Evolutionary conservation across 805 yeast species (phyloP), one percentile per base, ranked within the genome.

Genomic region (Teunomyces aglyptinius): DNA sequence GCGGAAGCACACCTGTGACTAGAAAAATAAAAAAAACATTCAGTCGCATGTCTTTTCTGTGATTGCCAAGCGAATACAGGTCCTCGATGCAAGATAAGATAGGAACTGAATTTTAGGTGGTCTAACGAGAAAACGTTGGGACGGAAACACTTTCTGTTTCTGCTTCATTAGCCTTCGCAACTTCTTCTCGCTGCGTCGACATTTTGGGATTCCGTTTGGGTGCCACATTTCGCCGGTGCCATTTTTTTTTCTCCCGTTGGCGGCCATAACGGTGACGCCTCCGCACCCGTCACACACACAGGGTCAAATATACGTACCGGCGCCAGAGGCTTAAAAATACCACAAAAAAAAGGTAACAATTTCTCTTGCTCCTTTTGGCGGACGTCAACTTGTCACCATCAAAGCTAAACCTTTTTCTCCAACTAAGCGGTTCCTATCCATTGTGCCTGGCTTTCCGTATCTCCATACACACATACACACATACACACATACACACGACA

Each of bases 301-400:
- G 27, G n/a, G 39, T 8, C 16, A 31, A 13, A 20, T 5, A 10
- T 31, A 13, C 33, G 36, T 33, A 11, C 22, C n/a, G 16, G 28
- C 16, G 28, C 16, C 16, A 12, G 28, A 20, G 39, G 28, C 28
- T 36, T 20, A 36, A 36, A 36, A 36, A 36, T 18, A 20, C 24
- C 15, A 19, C 27, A 20, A 19, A 36, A 36, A 35, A 36, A 36
- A 19, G 24, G 24, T 13, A 12, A 20, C 24, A 19, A 16, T 8
- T 19, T 36, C 24, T 22, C 28, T 22, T 22, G 39, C 39, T 36
- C 39, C 39, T 22, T 31, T 13, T 36, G 18, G 39, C 24, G 39
- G 28, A 36, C 28, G 39, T 36, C 39, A 36, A 36, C 13, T 13
- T 12, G 24, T 13, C 24, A 36, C 24, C 39, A 36, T 8, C 39